Evolutionary conservation across 306 rosid species (phyloP), one percentile per base, ranked within the genome.

Genomic region (Luffa aegyptiaca): DNA sequence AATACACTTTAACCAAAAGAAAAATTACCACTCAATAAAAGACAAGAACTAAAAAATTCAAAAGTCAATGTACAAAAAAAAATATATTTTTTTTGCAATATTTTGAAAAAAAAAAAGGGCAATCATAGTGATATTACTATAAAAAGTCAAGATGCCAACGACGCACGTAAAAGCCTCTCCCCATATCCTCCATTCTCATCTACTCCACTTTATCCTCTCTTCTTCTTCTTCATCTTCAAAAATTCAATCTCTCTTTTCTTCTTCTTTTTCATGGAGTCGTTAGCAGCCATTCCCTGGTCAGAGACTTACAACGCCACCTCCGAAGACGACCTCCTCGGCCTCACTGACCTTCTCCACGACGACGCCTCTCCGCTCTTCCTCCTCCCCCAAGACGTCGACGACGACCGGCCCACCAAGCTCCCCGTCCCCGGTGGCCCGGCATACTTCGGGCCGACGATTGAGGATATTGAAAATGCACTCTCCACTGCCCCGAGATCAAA

Each of bases 361-460:
- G 90, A 52, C 9, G 79, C 97, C 70, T 64, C 71, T 3, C 91
- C 96, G 12, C 77, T 88, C 46, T 81, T 91, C 64, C 42, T 87
- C 73, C 51, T 81, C 39, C 85, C 88, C 55, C 83, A 86, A 46
- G 81, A 84, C 52, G 64, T 76, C 39, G 41, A n/a, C 56, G 84
- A 84, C 37, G 80, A 85, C 11, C 57, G 41, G 11, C 77, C 85
- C 42, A 88, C 83, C 80, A 84, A 63, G 74, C 44, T 90, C 76
- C 62, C 85, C 63, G 85, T 92, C 70, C 37, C 77, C 37, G n/a
- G 37, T 33, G 82, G 41, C 51, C 80, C 78, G 17, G 79, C 89
- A 80, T 90, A 91, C 82, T 91, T 93, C 11, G 95, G 92, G 14
- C 97, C 97, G 45, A 91, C 97, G 20, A 87, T 92, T 46, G 48